These are phyloP conservation scores for Tricholomella constricta DNA, from an alignment of 768 basidiomycete species.

Conservation along the genomic window DNA sequence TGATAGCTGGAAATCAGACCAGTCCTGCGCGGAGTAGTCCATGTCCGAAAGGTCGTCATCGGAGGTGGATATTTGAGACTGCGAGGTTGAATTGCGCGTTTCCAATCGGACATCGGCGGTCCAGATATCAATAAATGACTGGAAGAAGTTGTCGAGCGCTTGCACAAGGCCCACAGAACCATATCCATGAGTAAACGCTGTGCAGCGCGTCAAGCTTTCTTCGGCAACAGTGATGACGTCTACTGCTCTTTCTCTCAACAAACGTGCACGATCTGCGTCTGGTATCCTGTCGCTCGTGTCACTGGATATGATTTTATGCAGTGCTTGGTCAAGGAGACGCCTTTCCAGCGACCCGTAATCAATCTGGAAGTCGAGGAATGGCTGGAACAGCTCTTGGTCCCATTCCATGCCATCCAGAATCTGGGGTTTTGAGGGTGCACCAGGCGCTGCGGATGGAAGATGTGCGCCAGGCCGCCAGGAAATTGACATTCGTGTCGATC, in stretches of 20 bases:
- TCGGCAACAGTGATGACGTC: slow-evolving; percentile 80
- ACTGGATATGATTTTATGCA: slow-evolving; percentile 49
- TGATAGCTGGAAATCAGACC: slow-evolving; percentile 81
- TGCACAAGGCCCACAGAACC: slow-evolving; percentile 73
- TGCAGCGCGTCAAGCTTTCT: slow-evolving; percentile 74
- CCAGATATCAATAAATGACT: slow-evolving; percentile 69
- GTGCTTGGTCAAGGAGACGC: slow-evolving; percentile 60
- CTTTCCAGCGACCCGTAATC: slow-evolving; percentile 83
- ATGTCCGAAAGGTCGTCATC: slow-evolving; percentile 73
- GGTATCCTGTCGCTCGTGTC: slow-evolving; percentile 42
- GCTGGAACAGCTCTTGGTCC: slow-evolving; percentile 92
- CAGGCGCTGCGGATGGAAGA: slow-evolving; percentile 27
- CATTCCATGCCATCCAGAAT: slow-evolving; percentile 58
- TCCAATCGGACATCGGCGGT: slow-evolving; percentile 51
- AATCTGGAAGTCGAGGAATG: slow-evolving; percentile 88
- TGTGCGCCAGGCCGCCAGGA: slow-evolving; percentile 52
- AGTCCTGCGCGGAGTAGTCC: slow-evolving; percentile 89
- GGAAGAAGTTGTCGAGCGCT: slow-evolving; percentile 71
- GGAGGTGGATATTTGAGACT: slow-evolving; percentile 30
- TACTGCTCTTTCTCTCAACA: slow-evolving; percentile 72
- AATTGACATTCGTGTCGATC: slow-evolving; percentile 67
- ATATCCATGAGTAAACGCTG: slow-evolving; percentile 87
- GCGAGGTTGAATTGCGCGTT: slow-evolving; percentile 29
- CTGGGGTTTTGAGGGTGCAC: slow-evolving; percentile 21
- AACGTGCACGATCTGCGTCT: slow-evolving; percentile 54